phyloP scores from a whole-genome alignment of 176 grass and related monocot genomes.

The Lolium perenne region DNA sequence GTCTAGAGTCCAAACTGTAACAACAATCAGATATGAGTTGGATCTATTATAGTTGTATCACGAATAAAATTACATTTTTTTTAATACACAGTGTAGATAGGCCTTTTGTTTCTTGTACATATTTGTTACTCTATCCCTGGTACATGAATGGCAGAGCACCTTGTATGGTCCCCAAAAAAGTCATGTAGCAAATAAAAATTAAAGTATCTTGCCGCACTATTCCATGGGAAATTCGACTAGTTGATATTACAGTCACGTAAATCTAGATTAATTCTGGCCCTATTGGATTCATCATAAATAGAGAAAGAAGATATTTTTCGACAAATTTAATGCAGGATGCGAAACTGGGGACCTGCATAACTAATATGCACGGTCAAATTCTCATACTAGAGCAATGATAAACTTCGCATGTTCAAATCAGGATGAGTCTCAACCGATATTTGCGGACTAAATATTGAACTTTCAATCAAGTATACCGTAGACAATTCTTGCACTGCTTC shows the following conservation, averaged over 20 bases:
- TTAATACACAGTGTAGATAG: neutral
- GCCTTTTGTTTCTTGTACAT: neutral
- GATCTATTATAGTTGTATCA: neutral
- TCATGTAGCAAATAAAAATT: neutral
- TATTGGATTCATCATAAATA: constrained; percentile 20
- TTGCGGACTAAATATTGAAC: constrained; percentile 30
- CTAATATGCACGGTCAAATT: constrained; percentile 28
- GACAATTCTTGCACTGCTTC: neutral
- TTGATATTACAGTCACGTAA: constrained; percentile 2
- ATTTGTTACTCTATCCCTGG: neutral
- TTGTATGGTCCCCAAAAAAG: constrained; percentile 1
- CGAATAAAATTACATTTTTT: neutral
- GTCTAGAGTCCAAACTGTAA: constrained; percentile 10
- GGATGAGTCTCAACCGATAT: constrained; percentile 11
- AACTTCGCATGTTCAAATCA: neutral
- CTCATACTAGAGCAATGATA: constrained; percentile 1
- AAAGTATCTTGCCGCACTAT: neutral
- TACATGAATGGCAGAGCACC: neutral
- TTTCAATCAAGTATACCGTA: constrained; percentile 38
- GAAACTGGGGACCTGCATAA: constrained; percentile 47
- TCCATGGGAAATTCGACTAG: neutral
- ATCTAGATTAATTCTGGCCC: neutral
- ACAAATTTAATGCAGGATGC: constrained; percentile 38
- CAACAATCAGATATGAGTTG: neutral
- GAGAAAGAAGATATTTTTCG: constrained; percentile 29